These are phyloP conservation scores for Starmerella sirachaensis DNA, from an alignment of 805 yeast genomes.

Conservation along the genomic window DNA sequence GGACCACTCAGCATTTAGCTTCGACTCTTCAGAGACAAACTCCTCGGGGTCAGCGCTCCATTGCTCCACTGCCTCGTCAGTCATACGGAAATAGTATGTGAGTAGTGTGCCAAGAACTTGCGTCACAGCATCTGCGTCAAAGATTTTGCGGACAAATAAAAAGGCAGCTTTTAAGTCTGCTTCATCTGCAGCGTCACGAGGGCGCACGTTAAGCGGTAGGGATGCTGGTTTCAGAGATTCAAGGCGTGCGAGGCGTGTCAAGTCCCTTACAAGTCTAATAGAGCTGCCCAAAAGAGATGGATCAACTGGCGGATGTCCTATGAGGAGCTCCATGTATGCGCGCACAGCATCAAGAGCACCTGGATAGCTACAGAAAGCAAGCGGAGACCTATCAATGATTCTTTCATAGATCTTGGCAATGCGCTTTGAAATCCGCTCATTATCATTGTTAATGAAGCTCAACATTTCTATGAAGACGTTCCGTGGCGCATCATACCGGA, in stretches of 20 bases:
- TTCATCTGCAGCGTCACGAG: conserved; percentile 54
- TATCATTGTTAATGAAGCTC: conserved; percentile 36
- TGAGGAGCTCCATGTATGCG: conserved; percentile 47
- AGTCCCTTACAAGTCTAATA: conserved; percentile 49
- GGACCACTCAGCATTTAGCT: conserved; percentile 58
- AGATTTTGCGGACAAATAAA: conserved; percentile 37
- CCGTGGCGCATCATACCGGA: conserved; percentile 42
- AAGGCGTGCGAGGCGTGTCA: conserved; percentile 37
- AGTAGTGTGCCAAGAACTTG: conserved; percentile 57
- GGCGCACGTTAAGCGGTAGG: conserved; percentile 29
- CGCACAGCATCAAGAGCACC: conserved; percentile 39
- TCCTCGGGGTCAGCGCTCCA: conserved; percentile 89
- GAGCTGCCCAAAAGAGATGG: conserved; percentile 42
- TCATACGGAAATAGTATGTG: conserved; percentile 58
- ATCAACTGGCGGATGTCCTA: conserved; percentile 29
- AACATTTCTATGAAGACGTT: conserved; percentile 55
- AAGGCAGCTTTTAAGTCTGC: conserved; percentile 51
- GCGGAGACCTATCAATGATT: conserved; percentile 48
- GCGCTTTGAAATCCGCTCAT: conserved; percentile 64
- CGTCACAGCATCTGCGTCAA: conserved; percentile 34
- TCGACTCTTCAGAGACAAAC: conserved; percentile 72
- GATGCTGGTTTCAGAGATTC: conserved; percentile 2
- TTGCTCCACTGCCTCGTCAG: conserved; percentile 62
- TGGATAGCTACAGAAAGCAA: conserved; percentile 41
- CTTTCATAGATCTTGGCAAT: conserved; percentile 62